Evolutionary conservation across 75 land plant genomes (phyloP), one percentile per base, ranked within the genome.

Genomic region (Pinus albicaulis): DNA sequence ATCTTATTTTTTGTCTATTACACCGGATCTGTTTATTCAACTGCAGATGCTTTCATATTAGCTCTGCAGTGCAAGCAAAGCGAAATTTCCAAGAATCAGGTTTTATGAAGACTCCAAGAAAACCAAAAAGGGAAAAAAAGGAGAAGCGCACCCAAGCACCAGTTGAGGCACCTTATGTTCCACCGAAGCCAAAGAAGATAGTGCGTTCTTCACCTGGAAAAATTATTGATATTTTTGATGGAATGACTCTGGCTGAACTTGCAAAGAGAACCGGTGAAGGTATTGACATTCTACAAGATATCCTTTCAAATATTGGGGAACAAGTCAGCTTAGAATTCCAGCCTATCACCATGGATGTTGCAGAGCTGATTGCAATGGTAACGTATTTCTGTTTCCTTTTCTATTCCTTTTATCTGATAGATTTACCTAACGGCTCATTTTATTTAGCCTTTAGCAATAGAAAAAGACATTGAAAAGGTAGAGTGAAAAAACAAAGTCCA

Each of bases 281-380:
- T 24, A 76, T 85, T 72, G 62, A 81, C 38, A 69, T 76, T 62
- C 56, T 95, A 56, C 88, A 81, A 79, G 81, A 87, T 38, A 82
- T 87, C 55, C 76, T 95, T n/a, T 59, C 76, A 23, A 88, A 89
- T 79, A 85, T 95, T 73, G 98, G 93, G 22, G 98, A 95, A 73
- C 87, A 76, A 55, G 75, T 83, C 76, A 78, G 70, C 24, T 85
- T 88, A 68, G 90, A 89, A 78, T 92, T 90, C 76, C 92, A 93
- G 23, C 76, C 90, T 76, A 80, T 92, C 61, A 79, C 87, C 72
- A 80, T 91, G 53, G 98, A 95, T 73, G 76, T 92, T 63, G 92
- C 93, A 12, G 98, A 95, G 84, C 85, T 95, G 34, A 84, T 90
- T 74, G 88, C 90, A 53, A 87, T 95, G 95, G 96, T 93, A 93